Evolutionary conservation across 495 filamentous ascomycete species (phyloP), one percentile per base, ranked within the genome.

Genomic region (Aspergillus diversus): DNA sequence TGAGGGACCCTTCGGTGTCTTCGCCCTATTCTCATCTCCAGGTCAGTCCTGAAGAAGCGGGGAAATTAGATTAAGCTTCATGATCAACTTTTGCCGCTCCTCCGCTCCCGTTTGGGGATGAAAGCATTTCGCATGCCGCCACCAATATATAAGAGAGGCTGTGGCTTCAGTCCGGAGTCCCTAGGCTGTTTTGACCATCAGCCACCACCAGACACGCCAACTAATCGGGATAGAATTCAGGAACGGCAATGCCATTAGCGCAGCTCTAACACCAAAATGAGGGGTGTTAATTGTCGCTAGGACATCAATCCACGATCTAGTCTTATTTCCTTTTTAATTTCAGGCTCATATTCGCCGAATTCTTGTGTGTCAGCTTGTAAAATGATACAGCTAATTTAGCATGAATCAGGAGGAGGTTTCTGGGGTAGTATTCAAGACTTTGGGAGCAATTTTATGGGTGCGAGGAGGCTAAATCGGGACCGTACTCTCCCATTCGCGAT

Each of bases 31-130:
- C 17, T 17, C 17, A 4, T 50, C 47, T 50, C 16, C 47, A 27
- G 47, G 27, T 7, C 11, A 27, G 11, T 50, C 16, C n/a, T 50
- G 47, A 17, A 50, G 47, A 27, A 27, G 53, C 33, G 53, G 53
- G 53, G 53, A 39, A 55, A 39, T 15, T 37, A 12, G 12, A 55
- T 55, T 39, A 55, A 55, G 53, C 53, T 55, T 55, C 53, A 17
- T 17, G n/a, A 21, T 39, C 4, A 17, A 37, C 33, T n/a, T 17
- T 16, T 31, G 50, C 3, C 16, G 12, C 13, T 17, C 11, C 53
- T 55, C 53, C 53, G 53, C 53, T 55, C 53, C 53, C 53, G 31
- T 55, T 55, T 55, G 32, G 53, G 53, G 33, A 37, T 39, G 35
- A 12, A 21, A 7, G 53, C 53, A 39, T 33, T 17, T 33, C 53